Percentiles rank a stretch among this genome's conserved stretches.
phyloP scores from a whole-genome alignment of 2,329 filamentous ascomycete species.

The Sordariomycetes sp. region DNA sequence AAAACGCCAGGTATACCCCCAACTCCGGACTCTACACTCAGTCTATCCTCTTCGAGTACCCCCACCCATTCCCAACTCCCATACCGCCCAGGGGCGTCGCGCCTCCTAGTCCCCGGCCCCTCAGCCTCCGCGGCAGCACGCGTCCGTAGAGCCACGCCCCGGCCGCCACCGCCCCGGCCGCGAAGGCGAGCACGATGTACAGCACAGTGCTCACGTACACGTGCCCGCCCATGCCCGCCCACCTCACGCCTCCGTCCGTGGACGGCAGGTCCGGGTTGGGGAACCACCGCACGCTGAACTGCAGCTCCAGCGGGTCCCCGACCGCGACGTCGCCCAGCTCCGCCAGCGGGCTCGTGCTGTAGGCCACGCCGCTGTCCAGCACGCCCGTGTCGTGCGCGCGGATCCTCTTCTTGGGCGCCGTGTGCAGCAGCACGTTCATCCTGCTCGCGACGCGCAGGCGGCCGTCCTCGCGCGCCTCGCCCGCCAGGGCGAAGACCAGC shows the following conservation, averaged over 20 bases:
- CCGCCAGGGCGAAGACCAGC: constrained; percentile 78
- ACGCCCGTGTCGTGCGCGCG: constrained; percentile 63
- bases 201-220: constrained; percentile 54
- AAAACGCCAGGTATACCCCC: not conserved
- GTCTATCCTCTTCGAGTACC: constrained; percentile 38
- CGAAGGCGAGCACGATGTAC: constrained; percentile 48
- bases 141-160: constrained; percentile 52
- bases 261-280: constrained; percentile 60
- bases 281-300: constrained; percentile 81
- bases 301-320: constrained; percentile 71
- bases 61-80: constrained; percentile 46
- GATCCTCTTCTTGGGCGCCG: constrained; percentile 49
- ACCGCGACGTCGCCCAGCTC: constrained; percentile 55
- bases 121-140: constrained; percentile 42
- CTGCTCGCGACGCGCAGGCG: constrained; percentile 86
- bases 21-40: not conserved
- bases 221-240: constrained; percentile 54
- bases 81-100: constrained; percentile 41
- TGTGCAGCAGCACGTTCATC: constrained; percentile 80
- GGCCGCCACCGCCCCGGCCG: constrained; percentile 41
- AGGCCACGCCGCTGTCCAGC: constrained; percentile 78
- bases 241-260: constrained; percentile 54
- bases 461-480: constrained; percentile 67
- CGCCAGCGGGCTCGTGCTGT: constrained; percentile 61
- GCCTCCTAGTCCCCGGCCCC: constrained; percentile 38